phyloP scores from a whole-genome alignment of 2,329 filamentous ascomycete genomes.

The Ceratocystis ficicola region DNA sequence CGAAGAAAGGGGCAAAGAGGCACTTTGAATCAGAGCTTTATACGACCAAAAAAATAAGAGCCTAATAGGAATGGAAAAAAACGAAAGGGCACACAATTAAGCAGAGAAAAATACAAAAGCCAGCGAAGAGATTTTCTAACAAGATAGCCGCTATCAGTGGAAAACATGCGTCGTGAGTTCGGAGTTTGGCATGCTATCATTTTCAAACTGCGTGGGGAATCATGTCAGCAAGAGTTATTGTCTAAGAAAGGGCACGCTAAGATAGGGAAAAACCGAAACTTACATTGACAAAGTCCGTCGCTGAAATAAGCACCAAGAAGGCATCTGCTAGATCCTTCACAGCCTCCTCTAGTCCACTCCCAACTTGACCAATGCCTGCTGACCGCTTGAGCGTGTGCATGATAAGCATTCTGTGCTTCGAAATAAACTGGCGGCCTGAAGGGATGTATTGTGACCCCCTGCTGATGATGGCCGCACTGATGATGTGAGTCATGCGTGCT shows the following conservation, averaged over 20 bases:
- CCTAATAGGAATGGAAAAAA: not conserved
- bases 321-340: constrained; percentile 71
- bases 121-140: not conserved
- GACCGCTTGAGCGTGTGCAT: constrained; percentile 83
- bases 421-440: constrained; percentile 68
- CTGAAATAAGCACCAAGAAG: constrained; percentile 68
- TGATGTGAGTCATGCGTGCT: constrained; percentile 64
- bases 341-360: constrained; percentile 43
- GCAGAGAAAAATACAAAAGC: constrained; percentile 7
- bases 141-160: constrained; percentile 9
- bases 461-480: constrained; percentile 69
- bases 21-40: not conserved
- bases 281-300: constrained; percentile 80
- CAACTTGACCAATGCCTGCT: constrained; percentile 53
- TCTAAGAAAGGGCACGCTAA: not conserved
- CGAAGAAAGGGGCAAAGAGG: not conserved
- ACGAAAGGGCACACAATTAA: not conserved
- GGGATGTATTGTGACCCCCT: constrained; percentile 72
- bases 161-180: constrained; percentile 27
- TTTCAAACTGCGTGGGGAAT: constrained; percentile 31
- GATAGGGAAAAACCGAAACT: constrained; percentile 28
- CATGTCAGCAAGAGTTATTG: constrained; percentile 4
- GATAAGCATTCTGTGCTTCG: constrained; percentile 70
- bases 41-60: not conserved
- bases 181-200: constrained; percentile 30